Conservation (phyloP, 306 rosid genomes). For the Urtica urens region DNA sequence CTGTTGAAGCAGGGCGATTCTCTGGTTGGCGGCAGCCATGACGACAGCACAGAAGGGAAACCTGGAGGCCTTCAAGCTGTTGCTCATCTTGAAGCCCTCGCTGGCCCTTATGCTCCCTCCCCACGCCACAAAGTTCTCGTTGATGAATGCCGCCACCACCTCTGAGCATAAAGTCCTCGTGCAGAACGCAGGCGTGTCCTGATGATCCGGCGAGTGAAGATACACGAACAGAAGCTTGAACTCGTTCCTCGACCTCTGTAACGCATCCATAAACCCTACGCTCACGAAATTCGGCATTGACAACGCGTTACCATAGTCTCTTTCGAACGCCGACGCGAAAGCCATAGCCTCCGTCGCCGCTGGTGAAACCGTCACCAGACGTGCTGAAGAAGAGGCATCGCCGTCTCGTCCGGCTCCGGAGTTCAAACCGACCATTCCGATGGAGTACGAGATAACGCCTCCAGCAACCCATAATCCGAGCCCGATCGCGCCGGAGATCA, state of each 20-base stretch:
- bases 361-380: constrained; percentile 48
- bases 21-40: constrained; percentile 85
- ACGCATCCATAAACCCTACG: constrained; percentile 86
- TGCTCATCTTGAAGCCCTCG: constrained; percentile 98
- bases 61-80: constrained; percentile 83
- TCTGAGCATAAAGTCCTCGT: constrained; percentile 72
- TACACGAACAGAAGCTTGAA: constrained; percentile 78
- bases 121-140: constrained; percentile 89
- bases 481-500: constrained; percentile 74
- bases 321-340: constrained; percentile 58
- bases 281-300: constrained; percentile 62
- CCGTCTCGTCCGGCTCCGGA: constrained; percentile 13
- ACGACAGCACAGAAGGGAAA: constrained; percentile 93
- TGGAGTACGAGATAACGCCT: constrained; percentile 76
- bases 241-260: constrained; percentile 66
- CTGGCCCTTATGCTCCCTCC: constrained; percentile 84
- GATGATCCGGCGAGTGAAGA: constrained; percentile 94
- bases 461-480: constrained; percentile 93
- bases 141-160: constrained; percentile 40
- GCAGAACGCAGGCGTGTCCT: constrained; percentile 74
- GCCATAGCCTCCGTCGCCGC: constrained; percentile 57
- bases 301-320: constrained; percentile 54
- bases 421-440: constrained; percentile 74
- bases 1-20: constrained; percentile 93
- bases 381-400: constrained; percentile 38